phyloP scores from a whole-genome alignment of 164 flowering plant genomes.

The Pachysandra terminalis region DNA sequence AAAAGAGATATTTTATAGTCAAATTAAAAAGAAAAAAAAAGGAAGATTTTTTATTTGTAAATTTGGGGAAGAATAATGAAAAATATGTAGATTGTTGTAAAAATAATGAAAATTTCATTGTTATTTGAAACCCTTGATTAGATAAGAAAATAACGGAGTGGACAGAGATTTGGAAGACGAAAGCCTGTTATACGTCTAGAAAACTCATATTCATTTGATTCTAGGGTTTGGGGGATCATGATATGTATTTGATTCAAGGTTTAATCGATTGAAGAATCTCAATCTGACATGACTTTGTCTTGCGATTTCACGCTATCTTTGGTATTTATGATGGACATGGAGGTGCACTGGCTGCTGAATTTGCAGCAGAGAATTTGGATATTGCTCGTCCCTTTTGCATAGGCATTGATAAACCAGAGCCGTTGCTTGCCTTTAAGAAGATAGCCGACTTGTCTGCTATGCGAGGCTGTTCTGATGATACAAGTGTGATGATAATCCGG shows the following conservation, averaged over 20 bases:
- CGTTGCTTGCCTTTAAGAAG: constrained; percentile 49
- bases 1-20: not conserved
- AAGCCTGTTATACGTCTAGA: too few relatives aligned
- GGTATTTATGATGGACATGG: constrained; percentile 88
- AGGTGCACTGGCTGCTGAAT: constrained; percentile 63
- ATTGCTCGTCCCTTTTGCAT: constrained; percentile 40
- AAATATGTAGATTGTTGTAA: too few relatives aligned
- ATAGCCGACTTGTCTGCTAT: constrained; percentile 46
- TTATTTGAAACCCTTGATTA: too few relatives aligned
- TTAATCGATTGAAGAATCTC: not conserved
- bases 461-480: constrained; percentile 62
- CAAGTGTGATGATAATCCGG: too few relatives aligned
- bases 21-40: too few relatives aligned
- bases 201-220: too few relatives aligned
- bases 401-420: constrained; percentile 23
- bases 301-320: constrained; percentile 54
- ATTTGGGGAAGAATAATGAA: too few relatives aligned
- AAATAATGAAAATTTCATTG: too few relatives aligned
- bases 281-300: not conserved
- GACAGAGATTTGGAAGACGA: too few relatives aligned
- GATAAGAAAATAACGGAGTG: too few relatives aligned
- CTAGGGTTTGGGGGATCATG: not conserved
- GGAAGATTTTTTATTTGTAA: too few relatives aligned
- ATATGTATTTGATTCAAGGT: not conserved
- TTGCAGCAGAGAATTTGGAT: constrained; percentile 76